Evolutionary conservation across 2,329 filamentous ascomycete genomes (phyloP), one percentile per base, ranked within the genome.

Genomic region (Rhinocladiella similis): DNA sequence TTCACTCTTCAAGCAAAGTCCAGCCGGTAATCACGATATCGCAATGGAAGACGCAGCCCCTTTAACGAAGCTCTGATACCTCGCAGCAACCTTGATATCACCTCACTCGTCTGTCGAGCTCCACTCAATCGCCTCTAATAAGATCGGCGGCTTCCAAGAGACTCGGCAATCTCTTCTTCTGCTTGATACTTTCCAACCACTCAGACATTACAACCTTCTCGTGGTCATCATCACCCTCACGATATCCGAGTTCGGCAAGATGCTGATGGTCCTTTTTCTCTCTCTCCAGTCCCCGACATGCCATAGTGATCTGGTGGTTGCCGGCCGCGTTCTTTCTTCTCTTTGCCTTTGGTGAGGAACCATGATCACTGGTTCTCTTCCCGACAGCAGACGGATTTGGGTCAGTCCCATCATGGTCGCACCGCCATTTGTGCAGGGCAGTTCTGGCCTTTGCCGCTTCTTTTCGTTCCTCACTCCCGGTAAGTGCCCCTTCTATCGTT

Each of bases 171-270:
- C 33, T 36, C 12, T 43, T 48, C 20, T 33, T 33, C 48, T 52
- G 29, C 14, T 47, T 47, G 13, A 59, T 51, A 14, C 36, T 49
- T 7, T 42, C 20, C 56, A 59, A 25, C 56, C 56, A 49, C 20
- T 54, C 33, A 42, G 16, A 43, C 56, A 59, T 59, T 16, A 59
- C 20, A 16, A 12, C 22, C 49, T 38, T 49, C 47, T 59, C 51
- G 16, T n/a, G 42, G 12, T 43, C 48, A 12, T 47, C 51, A 35
- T 22, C 45, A 16, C 22, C 42, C 41, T 39, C 36, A n/a, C 47
- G 51, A 50, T 59, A 55, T 2, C 56, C 56, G 25, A 51, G 22
- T 19, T 48, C 18, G 35, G 18, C 16, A 16, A 52, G 27, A 22
- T 25, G 19, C 53, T 59, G 27, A 5, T 12, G 14, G 22, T 52